These are phyloP conservation scores for Trematosphaeria pertusa DNA, from an alignment of 2,329 filamentous ascomycete genomes.

Conservation along the genomic window DNA sequence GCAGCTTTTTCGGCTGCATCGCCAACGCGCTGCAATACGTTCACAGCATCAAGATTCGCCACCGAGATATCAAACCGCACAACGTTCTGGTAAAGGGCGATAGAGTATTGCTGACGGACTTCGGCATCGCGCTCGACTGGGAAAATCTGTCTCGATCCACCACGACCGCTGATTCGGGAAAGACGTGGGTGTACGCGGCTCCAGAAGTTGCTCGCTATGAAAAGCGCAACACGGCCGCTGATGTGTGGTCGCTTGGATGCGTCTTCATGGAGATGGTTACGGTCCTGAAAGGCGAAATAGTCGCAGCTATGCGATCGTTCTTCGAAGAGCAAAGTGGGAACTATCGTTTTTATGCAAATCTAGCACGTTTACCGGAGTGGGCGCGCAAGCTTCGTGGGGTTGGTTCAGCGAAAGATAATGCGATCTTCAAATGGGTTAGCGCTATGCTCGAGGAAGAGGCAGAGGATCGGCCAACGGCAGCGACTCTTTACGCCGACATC, in stretches of 20 bases:
- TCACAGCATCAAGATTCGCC: constrained; percentile 27
- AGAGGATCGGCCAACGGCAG: constrained; percentile 8
- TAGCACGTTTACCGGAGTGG: constrained; percentile 3
- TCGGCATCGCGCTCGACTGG: constrained; percentile 28
- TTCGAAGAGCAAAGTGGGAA: constrained; percentile 5
- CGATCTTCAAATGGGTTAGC: constrained; percentile 8
- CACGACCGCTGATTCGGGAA: constrained; percentile 3
- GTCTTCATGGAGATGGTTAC: constrained; percentile 16
- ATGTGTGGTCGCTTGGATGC: constrained; percentile 16
- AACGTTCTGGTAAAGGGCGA: constrained; percentile 30
- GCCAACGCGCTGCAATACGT: constrained; percentile 4
- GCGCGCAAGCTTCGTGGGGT: not conserved
- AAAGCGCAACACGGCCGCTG: constrained; percentile 1
- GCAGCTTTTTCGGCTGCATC: constrained; percentile 11
- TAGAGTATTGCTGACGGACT: constrained; percentile 29
- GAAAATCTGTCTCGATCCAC: constrained; percentile 6
- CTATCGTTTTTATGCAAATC: constrained; percentile 13
- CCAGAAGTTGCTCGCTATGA: constrained; percentile 11
- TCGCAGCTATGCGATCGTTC: constrained; percentile 9
- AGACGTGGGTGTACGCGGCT: constrained; percentile 6
- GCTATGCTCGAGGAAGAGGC: constrained; percentile 9
- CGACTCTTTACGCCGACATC: constrained; percentile 7
- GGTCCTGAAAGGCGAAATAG: not conserved
- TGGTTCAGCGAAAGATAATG: constrained; percentile 7
- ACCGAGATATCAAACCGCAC: constrained; percentile 35